Evolutionary conservation across 1,139 yeast species (phyloP).

Genomic region (Protomyces gravidus): DNA sequence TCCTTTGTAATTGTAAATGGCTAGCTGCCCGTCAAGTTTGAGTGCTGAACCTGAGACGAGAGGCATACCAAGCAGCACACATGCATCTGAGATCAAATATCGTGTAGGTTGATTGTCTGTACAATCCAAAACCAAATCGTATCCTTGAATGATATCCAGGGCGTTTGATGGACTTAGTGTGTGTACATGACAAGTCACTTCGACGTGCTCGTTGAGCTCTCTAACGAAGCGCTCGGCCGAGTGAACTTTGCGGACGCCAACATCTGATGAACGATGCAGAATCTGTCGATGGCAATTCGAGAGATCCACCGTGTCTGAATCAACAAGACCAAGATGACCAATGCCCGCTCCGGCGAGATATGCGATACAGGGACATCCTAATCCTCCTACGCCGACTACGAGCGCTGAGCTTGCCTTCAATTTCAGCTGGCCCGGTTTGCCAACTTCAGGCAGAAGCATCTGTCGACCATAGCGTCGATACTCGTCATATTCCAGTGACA

Average conservation of each 20-base stretch:
- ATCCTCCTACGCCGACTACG: constrained; percentile 94
- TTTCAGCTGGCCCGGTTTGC: constrained; percentile 55
- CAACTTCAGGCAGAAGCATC: constrained; percentile 80
- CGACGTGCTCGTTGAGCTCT: constrained; percentile 62
- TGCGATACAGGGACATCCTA: constrained; percentile 86
- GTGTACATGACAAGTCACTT: constrained; percentile 50
- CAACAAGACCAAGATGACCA: constrained; percentile 80
- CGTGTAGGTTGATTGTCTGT: constrained; percentile 90
- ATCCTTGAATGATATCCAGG: constrained; percentile 55
- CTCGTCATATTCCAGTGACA: constrained; percentile 51
- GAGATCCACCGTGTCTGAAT: constrained; percentile 74
- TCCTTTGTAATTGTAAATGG: constrained; percentile 60
- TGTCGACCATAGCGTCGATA: constrained; percentile 86
- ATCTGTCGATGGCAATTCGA: constrained; percentile 90
- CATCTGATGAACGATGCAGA: constrained; percentile 61
- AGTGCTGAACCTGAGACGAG: constrained; percentile 90
- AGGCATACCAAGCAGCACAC: constrained; percentile 52
- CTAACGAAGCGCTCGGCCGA: constrained; percentile 53
- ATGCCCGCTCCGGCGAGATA: constrained; percentile 86
- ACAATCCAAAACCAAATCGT: constrained; percentile 82
- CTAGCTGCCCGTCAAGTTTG: constrained; percentile 83
- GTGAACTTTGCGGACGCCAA: constrained; percentile 70
- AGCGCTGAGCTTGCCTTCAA: constrained; percentile 58
- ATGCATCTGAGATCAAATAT: constrained; percentile 80
- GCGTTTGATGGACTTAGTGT: constrained; percentile 58